These are phyloP conservation scores for Hypoxylon perforatum DNA, from an alignment of 495 filamentous ascomycete genomes.

Conservation along the genomic window DNA sequence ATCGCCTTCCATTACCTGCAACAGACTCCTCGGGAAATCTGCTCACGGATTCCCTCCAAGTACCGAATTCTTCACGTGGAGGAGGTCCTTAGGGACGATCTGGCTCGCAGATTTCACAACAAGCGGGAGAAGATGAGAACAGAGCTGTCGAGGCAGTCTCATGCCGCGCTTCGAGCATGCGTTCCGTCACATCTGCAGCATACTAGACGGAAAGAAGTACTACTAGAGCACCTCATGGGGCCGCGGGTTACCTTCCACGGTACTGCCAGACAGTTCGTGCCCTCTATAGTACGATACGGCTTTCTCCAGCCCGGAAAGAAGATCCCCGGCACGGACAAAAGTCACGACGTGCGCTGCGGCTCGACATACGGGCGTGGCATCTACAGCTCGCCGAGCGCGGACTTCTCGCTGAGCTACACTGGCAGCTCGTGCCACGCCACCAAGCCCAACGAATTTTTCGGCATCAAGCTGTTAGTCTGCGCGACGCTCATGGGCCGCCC, in stretches of 20 bases:
- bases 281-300: constrained; percentile 56
- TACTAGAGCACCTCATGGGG: constrained; percentile 46
- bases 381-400: constrained; percentile 48
- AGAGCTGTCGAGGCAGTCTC: constrained; percentile 30
- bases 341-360: constrained; percentile 46
- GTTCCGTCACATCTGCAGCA: constrained; percentile 33
- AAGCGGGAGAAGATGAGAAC: constrained; percentile 43
- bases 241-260: constrained; percentile 55
- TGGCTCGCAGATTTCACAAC: constrained; percentile 43
- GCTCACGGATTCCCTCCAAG: constrained; percentile 37
- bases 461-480: constrained; percentile 53
- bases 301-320: constrained; percentile 51
- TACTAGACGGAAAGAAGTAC: constrained; percentile 40
- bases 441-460: constrained; percentile 42
- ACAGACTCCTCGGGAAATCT: constrained; percentile 50
- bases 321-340: constrained; percentile 33
- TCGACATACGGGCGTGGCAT: constrained; percentile 52
- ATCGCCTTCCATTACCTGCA: constrained; percentile 42
- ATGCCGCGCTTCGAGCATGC: constrained; percentile 5
- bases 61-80: constrained; percentile 57
- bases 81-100: constrained; percentile 49
- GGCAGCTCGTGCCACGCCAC: constrained; percentile 24
- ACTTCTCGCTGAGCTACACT: constrained; percentile 49
- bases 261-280: constrained; percentile 47
- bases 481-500: constrained; percentile 53